Evolutionary conservation across 106 monocot species (phyloP).

Genomic region (Triglochin maritima): DNA sequence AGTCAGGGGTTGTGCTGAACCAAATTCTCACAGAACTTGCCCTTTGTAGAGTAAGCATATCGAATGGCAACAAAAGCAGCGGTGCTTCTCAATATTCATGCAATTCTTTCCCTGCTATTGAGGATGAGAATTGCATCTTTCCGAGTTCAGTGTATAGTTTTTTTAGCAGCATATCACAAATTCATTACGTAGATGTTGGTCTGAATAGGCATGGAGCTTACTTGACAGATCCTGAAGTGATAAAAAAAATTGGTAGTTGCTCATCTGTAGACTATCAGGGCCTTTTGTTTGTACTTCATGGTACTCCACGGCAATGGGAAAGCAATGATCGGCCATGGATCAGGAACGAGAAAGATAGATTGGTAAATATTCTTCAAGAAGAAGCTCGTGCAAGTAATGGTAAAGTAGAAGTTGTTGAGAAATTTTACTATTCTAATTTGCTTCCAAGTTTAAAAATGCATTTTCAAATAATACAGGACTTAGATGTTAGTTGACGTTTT

Average conservation of each 20-base stretch:
- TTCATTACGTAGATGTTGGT: constrained; percentile 92
- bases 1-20: constrained; percentile 78
- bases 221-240: constrained; percentile 32
- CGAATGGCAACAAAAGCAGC: neutral
- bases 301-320: constrained; percentile 86
- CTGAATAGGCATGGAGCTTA: constrained; percentile 73
- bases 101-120: too few species aligned
- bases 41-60: constrained; percentile 5
- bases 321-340: constrained; percentile 66
- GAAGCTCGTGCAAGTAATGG: constrained; percentile 33
- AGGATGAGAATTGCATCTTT: constrained; percentile 4
- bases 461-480: constrained; percentile 66
- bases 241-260: constrained; percentile 21
- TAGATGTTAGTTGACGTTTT: constrained; percentile 40
- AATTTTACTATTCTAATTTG: constrained; percentile 35
- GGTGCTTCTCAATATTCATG: neutral
- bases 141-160: constrained; percentile 31
- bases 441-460: constrained; percentile 76
- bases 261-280: neutral
- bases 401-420: constrained; percentile 42
- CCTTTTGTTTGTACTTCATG: constrained; percentile 56
- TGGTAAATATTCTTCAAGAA: constrained; percentile 34
- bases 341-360: constrained; percentile 44
- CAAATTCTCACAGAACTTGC: constrained; percentile 74
- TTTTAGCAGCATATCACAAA: constrained; percentile 52